These are phyloP conservation scores for Paspalum notatum DNA, from an alignment of 176 grass and related monocot species.

Conservation along the genomic window DNA sequence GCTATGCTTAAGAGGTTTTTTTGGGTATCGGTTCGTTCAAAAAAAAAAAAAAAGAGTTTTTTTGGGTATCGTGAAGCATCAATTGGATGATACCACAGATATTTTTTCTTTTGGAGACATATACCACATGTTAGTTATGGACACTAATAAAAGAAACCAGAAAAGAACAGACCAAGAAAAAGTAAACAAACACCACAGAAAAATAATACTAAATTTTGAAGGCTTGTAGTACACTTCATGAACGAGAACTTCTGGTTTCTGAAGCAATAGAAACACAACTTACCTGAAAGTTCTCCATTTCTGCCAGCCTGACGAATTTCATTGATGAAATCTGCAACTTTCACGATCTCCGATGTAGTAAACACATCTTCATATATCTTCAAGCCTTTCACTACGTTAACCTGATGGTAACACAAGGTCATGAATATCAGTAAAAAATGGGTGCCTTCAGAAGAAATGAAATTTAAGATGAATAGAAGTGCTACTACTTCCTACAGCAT, in stretches of 20 bases:
- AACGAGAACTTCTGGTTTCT: slow-evolving; percentile 5
- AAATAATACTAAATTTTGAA: neutral
- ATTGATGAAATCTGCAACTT: slow-evolving; percentile 76
- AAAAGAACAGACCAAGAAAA: slow-evolving; percentile 6
- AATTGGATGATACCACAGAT: neutral
- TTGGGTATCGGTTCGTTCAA: too few relatives aligned
- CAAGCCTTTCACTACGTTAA: slow-evolving; percentile 96
- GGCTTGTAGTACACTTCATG: neutral
- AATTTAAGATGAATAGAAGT: slow-evolving; percentile 29
- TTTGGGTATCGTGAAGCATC: slow-evolving; percentile 37
- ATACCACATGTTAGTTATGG: neutral
- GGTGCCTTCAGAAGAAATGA: neutral
- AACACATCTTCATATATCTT: slow-evolving; percentile 97
- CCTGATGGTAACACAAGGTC: slow-evolving; percentile 60
- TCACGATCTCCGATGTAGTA: slow-evolving; percentile 79
- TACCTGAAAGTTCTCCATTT: slow-evolving; percentile 95
- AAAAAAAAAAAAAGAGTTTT: too few relatives aligned
- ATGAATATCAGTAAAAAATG: slow-evolving; percentile 40
- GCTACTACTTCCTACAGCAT: slow-evolving; percentile 79
- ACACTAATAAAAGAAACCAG: slow-evolving; percentile 7
- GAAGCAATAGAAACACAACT: slow-evolving; percentile 39
- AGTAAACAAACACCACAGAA: neutral
- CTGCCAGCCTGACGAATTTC: slow-evolving; percentile 92
- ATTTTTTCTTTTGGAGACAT: neutral
- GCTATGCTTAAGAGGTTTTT: neutral